These are phyloP conservation scores for Tolypocladium pustulatum DNA, from an alignment of 2,329 filamentous ascomycete species.

Conservation along the genomic window DNA sequence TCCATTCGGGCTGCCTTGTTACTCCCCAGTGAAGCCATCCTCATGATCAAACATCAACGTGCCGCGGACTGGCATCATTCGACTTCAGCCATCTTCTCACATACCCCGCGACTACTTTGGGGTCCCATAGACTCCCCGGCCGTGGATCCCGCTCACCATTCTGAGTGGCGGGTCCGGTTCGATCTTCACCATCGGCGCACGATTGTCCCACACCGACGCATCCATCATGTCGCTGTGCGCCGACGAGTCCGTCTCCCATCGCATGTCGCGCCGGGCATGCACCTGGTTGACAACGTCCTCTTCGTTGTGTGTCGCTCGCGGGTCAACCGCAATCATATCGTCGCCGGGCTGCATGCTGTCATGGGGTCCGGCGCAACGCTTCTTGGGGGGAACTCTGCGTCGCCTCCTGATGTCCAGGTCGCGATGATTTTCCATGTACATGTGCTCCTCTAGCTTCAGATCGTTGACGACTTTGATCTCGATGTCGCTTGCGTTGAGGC, in stretches of 20 bases:
- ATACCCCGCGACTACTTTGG: background rate
- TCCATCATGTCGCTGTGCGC: slow-evolving; percentile 17
- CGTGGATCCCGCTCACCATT: background rate
- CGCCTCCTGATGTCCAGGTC: slow-evolving; percentile 27
- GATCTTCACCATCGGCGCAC: slow-evolving; percentile 15
- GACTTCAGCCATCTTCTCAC: background rate
- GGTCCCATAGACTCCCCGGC: background rate
- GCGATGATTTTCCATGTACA: slow-evolving; percentile 27
- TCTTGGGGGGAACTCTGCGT: slow-evolving; percentile 25
- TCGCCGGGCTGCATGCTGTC: slow-evolving; percentile 26
- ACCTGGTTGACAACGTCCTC: slow-evolving; percentile 26
- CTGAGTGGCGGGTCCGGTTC: slow-evolving; percentile 8
- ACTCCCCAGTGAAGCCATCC: background rate
- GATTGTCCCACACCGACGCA: slow-evolving; percentile 16
- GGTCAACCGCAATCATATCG: slow-evolving; percentile 25
- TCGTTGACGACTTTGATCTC: slow-evolving; percentile 38
- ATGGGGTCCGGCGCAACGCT: slow-evolving; percentile 12
- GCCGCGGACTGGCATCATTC: background rate
- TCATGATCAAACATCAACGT: background rate
- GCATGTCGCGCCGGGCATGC: slow-evolving; percentile 10
- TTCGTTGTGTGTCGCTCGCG: slow-evolving; percentile 21
- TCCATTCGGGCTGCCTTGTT: background rate
- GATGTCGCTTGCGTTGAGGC: slow-evolving; percentile 39
- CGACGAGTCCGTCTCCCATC: slow-evolving; percentile 15
- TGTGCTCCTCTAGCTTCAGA: slow-evolving; percentile 25